A percentile compares a stretch with the other conserved stretches of the same genome.
These are phyloP conservation scores for Solanum hybrid DNA, from an alignment of 305 asterid genomes.

Conservation along the genomic window DNA sequence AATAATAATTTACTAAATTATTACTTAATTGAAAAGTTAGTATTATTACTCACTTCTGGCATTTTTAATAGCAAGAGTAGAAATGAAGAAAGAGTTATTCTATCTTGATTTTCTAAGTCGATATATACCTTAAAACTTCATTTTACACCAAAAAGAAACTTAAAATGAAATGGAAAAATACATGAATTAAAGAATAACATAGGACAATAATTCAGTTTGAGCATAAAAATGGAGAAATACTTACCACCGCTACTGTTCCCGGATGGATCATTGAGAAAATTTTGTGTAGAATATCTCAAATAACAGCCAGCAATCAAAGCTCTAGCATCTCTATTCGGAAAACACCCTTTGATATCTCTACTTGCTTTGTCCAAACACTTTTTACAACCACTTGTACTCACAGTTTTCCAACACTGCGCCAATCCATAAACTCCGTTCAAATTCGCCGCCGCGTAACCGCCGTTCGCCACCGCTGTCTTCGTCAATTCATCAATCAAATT, in stretches of 20 bases:
- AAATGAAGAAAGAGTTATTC: not conserved
- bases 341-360: conserved; percentile 36
- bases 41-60: not conserved
- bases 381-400: conserved; percentile 50
- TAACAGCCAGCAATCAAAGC: conserved; percentile 77
- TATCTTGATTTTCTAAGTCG: not conserved
- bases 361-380: conserved; percentile 68
- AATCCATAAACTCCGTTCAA: conserved; percentile 60
- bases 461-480: conserved; percentile 28
- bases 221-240: not conserved
- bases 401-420: conserved; percentile 83
- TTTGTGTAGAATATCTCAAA: conserved; percentile 63
- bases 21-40: not conserved
- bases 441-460: conserved; percentile 40
- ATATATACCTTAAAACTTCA: not conserved
- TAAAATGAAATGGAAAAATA: not conserved
- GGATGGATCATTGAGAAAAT: conserved; percentile 38
- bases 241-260: conserved; percentile 31
- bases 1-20: too few species aligned
- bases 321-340: conserved; percentile 73
- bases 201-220: not conserved
- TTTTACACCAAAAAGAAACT: not conserved
- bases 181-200: not conserved
- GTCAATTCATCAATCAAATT: conserved; percentile 40
- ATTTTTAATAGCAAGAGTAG: not conserved